A percentile compares a stretch with the other conserved stretches of the same genome.
phyloP scores from a whole-genome alignment of 1,284 basidiomycete species.

The Ustilago hordei region DNA sequence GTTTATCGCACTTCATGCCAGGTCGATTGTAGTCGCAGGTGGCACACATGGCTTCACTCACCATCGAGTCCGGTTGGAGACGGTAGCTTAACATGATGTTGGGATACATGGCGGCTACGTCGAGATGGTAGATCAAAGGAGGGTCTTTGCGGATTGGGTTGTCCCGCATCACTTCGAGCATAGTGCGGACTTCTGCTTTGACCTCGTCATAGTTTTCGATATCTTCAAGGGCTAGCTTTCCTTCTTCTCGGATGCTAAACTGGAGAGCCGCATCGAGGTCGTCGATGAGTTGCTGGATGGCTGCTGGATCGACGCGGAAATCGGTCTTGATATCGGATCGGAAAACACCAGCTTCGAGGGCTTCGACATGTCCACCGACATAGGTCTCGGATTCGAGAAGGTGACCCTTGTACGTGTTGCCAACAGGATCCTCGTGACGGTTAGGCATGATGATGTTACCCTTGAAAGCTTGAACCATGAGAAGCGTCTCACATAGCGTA shows the following conservation, averaged over 20 bases:
- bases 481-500: conserved; percentile 94
- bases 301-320: conserved; percentile 91
- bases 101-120: conserved; percentile 99
- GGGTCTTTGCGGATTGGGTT: conserved; percentile 87
- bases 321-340: conserved; percentile 93
- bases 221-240: conserved; percentile 80
- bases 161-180: conserved; percentile 91
- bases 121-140: conserved; percentile 97
- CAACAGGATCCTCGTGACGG: conserved; percentile 90
- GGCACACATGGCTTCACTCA: conserved; percentile 95
- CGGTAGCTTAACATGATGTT: conserved; percentile 99
- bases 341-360: conserved; percentile 97
- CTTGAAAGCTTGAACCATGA: conserved; percentile 98
- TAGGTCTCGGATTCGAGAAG: conserved; percentile 96
- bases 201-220: conserved; percentile 97
- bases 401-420: conserved; percentile 95
- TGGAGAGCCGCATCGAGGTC: conserved; percentile 90
- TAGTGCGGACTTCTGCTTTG: conserved; percentile 80
- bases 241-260: conserved; percentile 92
- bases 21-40: conserved; percentile 99
- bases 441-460: conserved; percentile 98
- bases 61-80: conserved; percentile 96
- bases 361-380: conserved; percentile 98
- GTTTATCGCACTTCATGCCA: conserved; percentile 92
- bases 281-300: conserved; percentile 91